Conservation (phyloP, 2,329 filamentous ascomycete genomes). For the Magnaporthales sp. region DNA sequence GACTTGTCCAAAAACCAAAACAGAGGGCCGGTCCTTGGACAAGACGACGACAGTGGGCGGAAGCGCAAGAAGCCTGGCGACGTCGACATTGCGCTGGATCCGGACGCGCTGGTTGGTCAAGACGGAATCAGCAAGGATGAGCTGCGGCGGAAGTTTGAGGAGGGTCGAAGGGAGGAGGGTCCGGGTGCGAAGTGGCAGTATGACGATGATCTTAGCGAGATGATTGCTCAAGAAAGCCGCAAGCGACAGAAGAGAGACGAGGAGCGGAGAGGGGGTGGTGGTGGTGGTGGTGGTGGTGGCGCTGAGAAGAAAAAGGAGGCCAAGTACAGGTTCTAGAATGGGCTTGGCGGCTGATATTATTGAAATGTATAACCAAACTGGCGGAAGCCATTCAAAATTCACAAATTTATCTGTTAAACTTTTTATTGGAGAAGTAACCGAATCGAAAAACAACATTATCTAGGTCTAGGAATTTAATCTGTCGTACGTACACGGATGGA, state of each 20-base stretch:
- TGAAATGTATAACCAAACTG: not conserved
- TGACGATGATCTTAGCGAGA: conserved; percentile 86
- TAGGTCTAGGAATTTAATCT: no score
- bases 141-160: conserved; percentile 71
- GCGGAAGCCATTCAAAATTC: not conserved
- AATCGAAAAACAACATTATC: no score
- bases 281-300: conserved; percentile 8
- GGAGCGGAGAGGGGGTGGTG: conserved; percentile 48
- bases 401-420: not conserved
- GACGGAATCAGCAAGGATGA: conserved; percentile 79
- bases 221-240: conserved; percentile 89
- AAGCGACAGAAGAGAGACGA: conserved; percentile 86
- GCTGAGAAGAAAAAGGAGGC: conserved; percentile 48
- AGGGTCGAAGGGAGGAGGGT: conserved; percentile 56
- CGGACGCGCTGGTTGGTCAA: conserved; percentile 65
- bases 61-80: conserved; percentile 96
- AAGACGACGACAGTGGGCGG: conserved; percentile 61
- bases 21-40: conserved; percentile 66
- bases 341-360: not conserved
- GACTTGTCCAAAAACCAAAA: conserved; percentile 53
- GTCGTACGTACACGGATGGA: no score
- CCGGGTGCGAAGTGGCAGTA: conserved; percentile 60
- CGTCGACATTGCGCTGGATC: conserved; percentile 84
- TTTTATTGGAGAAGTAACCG: not conserved
- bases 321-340: conserved; percentile 39